Evolutionary conservation across 164 flowering plant genomes (phyloP), one percentile per base, ranked within the genome.

Genomic region (Stephania yunnanensis): DNA sequence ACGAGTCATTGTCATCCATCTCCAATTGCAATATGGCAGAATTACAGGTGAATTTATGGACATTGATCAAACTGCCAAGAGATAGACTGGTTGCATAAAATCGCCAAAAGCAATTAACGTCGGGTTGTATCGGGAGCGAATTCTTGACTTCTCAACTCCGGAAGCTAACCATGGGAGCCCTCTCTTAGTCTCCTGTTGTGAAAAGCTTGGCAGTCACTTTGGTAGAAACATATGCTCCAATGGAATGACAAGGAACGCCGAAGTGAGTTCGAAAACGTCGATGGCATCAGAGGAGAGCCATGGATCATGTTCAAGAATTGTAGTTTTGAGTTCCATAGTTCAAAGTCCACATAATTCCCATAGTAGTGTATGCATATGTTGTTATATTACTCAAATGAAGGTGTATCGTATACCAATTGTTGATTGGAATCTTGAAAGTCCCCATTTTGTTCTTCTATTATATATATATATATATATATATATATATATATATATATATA

Each of bases 11-110:
- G 0, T 25, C 25, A 25, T 25, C 25, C 25, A 25, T 25, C 25
- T 25, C 25, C 25, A 25, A 25, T 25, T 25, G 25, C 25, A 25
- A 25, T 25, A 25, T 25, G 25, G 25, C 69, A 73, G 75, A 58
- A 53, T 65, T 45, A 73, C 75, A 10, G 75, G 75, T 73, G 42
- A 46, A 48, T 73, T 73, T 46, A 31, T 22, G 19, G 75, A 73
- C 52, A 22, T 46, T 5, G 69, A 73, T 5, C 20, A 65, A 13
- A 20, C 72, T 46, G 19, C 36, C 1, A 7, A n/a, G 50, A 46
- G 36, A 11, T 25, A 46, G 29, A 2, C 42, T 36, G 42, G 66
- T 15, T 61, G 20, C 22, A 19, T 61, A n/a, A 61, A 61, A 19
- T 61, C 6, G 20, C 65, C 20, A 58, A 20, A 61, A 61, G 25